Evolutionary conservation across 2,329 filamentous ascomycete genomes (phyloP).

Genomic region (Ceratocystis lukuohia): DNA sequence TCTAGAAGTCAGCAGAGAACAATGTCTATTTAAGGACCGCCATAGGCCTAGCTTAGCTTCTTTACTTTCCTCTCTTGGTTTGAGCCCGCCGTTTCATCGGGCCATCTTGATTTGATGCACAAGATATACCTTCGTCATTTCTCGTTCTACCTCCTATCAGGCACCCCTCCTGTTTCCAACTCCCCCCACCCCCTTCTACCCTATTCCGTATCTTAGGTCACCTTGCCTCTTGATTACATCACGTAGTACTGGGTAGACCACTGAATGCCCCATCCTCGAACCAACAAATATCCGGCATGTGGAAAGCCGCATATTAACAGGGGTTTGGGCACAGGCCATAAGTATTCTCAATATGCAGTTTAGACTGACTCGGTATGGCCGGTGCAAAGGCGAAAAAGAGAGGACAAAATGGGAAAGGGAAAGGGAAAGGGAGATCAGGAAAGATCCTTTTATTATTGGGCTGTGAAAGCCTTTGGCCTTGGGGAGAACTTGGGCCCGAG

Average conservation of each 20-base stretch:
- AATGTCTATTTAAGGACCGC: not conserved
- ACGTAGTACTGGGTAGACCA: not conserved
- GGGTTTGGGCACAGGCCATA: not conserved
- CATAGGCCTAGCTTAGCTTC: not conserved
- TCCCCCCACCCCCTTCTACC: not conserved
- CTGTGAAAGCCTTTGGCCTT: not conserved
- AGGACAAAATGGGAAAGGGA: not conserved
- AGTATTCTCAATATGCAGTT: not conserved
- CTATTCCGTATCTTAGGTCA: not conserved
- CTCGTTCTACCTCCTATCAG: not conserved
- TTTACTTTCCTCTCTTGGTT: not conserved
- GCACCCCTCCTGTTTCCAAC: not conserved
- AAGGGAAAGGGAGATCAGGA: not conserved
- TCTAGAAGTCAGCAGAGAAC: not conserved
- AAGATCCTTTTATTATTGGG: not conserved
- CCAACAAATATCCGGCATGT: not conserved
- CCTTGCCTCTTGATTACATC: not conserved
- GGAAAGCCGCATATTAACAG: constrained; percentile 2
- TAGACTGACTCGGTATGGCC: not conserved
- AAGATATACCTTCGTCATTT: not conserved
- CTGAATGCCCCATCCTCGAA: not conserved
- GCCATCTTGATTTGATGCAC: not conserved
- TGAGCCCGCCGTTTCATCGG: not conserved
- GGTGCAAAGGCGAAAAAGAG: not conserved
- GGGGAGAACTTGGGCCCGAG: not conserved